These are phyloP conservation scores for Phragmites australis DNA, from an alignment of 176 grass and related monocot species.

Conservation along the genomic window DNA sequence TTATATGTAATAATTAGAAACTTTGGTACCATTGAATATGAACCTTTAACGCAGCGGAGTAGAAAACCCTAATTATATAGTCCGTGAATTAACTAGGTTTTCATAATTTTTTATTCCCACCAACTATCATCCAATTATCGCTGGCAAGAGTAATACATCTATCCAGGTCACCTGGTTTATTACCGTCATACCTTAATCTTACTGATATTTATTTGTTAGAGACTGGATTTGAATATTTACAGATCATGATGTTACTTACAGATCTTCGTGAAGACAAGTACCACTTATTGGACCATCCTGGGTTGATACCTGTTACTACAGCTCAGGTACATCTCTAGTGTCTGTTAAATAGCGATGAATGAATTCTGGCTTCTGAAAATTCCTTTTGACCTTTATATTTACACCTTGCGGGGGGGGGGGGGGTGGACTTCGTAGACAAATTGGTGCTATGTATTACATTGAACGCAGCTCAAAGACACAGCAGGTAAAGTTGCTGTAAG, in stretches of 20 bases:
- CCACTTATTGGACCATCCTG: constrained; percentile 94
- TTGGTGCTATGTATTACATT: constrained; percentile 86
- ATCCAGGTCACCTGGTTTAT: neutral
- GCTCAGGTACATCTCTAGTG: constrained; percentile 61
- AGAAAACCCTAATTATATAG: neutral
- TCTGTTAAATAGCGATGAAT: neutral
- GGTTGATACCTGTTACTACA: constrained; percentile 86
- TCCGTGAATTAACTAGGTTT: neutral
- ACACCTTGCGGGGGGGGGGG: constrained; percentile 70
- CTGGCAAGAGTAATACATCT: neutral
- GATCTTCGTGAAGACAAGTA: constrained; percentile 99
- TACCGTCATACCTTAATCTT: neutral
- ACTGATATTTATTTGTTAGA: constrained; percentile 2
- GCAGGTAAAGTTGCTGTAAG: constrained; percentile 56
- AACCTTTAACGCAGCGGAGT: neutral
- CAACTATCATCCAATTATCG: neutral
- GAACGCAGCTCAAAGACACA: constrained; percentile 99
- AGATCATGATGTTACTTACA: constrained; percentile 39
- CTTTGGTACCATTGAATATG: neutral
- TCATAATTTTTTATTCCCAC: neutral
- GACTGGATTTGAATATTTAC: constrained; percentile 8
- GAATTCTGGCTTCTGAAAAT: constrained; percentile 4
- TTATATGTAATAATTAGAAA: constrained; percentile 6
- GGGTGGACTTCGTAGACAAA: constrained; percentile 91
- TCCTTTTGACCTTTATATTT: neutral